Conservation (phyloP, 2,329 filamentous ascomycete species). For the Sclerotinia glacialis region DNA sequence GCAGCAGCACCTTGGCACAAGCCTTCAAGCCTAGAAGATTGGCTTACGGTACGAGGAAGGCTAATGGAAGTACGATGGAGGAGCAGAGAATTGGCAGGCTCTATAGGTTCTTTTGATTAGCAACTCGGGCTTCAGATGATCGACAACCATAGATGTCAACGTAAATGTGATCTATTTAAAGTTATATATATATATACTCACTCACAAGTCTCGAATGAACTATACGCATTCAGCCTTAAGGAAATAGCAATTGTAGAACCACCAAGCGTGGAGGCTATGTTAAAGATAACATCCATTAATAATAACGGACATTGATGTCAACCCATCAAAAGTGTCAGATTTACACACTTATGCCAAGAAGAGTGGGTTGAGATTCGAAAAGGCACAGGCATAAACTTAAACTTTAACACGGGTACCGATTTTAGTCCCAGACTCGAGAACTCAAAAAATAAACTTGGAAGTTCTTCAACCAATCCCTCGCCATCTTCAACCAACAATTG, state of each 20-base stretch:
- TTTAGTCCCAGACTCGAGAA: background rate
- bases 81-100: background rate
- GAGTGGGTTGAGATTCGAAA: no score
- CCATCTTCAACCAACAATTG: slow-evolving; percentile 1
- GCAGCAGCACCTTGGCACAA: background rate
- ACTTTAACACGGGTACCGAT: background rate
- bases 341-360: background rate
- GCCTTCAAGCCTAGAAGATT: background rate
- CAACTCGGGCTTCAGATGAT: background rate
- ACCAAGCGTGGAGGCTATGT: background rate
- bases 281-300: background rate
- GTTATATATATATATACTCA: background rate
- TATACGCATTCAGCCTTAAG: background rate
- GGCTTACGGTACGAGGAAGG: background rate
- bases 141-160: background rate
- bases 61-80: background rate
- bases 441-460: background rate
- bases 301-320: background rate
- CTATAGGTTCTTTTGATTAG: background rate
- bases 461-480: background rate
- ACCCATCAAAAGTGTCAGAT: background rate
- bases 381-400: background rate
- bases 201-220: background rate
- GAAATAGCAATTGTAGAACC: background rate
- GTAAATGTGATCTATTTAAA: background rate